Conservation (phyloP, 2,329 filamentous ascomycete genomes). For the Lecanicillium sp. region DNA sequence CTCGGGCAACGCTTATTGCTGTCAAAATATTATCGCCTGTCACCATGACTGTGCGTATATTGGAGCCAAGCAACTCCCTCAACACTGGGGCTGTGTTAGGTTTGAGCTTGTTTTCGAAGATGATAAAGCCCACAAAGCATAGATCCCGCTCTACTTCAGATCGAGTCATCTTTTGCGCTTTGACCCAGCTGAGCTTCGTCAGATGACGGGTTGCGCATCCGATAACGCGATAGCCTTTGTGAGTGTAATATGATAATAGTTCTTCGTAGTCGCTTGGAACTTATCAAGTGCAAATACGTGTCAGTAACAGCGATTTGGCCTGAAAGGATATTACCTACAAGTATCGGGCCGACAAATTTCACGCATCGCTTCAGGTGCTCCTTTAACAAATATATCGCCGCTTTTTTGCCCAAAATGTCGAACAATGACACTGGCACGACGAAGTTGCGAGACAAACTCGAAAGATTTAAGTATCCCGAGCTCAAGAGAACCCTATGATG, state of each 20-base stretch:
- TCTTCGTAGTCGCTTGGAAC: constrained; percentile 88
- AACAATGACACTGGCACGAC: constrained; percentile 87
- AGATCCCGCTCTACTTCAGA: constrained; percentile 75
- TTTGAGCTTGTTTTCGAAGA: constrained; percentile 98
- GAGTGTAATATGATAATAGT: constrained; percentile 81
- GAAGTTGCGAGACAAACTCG: constrained; percentile 88
- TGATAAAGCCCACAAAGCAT: constrained; percentile 90
- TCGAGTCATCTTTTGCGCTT: constrained; percentile 87
- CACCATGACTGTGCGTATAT: constrained; percentile 89
- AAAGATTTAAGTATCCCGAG: constrained; percentile 87
- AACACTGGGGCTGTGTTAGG: constrained; percentile 74
- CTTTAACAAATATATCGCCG: constrained; percentile 88
- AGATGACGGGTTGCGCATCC: constrained; percentile 88
- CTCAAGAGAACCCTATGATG: constrained; percentile 53
- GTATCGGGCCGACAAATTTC: constrained; percentile 81
- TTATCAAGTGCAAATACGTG: constrained; percentile 20
- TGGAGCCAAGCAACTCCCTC: constrained; percentile 70
- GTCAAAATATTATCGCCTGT: constrained; percentile 97
- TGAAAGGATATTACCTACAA: constrained; percentile 41
- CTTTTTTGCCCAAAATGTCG: constrained; percentile 78
- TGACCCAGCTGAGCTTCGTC: constrained; percentile 83
- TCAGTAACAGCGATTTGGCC: too few species aligned
- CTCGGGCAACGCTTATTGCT: constrained; percentile 87
- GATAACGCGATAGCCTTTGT: constrained; percentile 93
- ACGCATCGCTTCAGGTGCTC: constrained; percentile 91